Conservation (phyloP, 2,329 filamentous ascomycete species). For the Aspergillus niger region DNA sequence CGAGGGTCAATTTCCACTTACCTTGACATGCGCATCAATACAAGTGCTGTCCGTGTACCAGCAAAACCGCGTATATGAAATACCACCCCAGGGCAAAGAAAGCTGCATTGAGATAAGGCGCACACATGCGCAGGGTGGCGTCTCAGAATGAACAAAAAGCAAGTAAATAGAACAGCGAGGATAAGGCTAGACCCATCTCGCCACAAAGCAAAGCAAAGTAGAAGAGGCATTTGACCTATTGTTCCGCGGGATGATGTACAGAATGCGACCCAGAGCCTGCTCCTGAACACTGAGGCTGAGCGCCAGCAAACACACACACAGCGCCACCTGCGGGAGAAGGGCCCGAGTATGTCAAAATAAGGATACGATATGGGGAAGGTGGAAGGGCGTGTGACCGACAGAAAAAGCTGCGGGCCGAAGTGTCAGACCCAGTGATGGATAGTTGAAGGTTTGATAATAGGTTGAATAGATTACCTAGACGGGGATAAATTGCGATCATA, state of each 20-base stretch:
- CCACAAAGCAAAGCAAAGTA: slow-evolving; percentile 3
- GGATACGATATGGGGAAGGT: slow-evolving; percentile 22
- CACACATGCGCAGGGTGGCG: not conserved
- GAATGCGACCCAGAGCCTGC: not conserved
- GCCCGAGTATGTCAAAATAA: slow-evolving; percentile 26
- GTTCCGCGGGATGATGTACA: not conserved
- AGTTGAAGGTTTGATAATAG: not conserved
- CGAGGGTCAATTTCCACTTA: not conserved
- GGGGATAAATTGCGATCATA: not conserved
- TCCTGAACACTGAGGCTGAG: slow-evolving; percentile 25
- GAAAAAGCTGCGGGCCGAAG: slow-evolving; percentile 28
- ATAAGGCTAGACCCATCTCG: not conserved
- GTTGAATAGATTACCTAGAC: not conserved
- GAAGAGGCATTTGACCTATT: not conserved
- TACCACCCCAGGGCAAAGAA: not conserved
- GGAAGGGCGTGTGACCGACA: slow-evolving; percentile 33
- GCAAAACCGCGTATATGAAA: slow-evolving; percentile 1
- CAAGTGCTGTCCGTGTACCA: not conserved
- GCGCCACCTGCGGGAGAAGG: not conserved
- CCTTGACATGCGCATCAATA: not conserved
- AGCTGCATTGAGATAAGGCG: not conserved
- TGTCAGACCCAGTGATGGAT: slow-evolving; percentile 18
- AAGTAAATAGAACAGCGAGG: not conserved
- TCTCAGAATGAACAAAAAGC: not conserved
- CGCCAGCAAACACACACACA: slow-evolving; percentile 30